Evolutionary conservation across 352 stramenopile species (phyloP), one percentile per base, ranked within the genome.

Genomic region (Globisporangium nodosum): DNA sequence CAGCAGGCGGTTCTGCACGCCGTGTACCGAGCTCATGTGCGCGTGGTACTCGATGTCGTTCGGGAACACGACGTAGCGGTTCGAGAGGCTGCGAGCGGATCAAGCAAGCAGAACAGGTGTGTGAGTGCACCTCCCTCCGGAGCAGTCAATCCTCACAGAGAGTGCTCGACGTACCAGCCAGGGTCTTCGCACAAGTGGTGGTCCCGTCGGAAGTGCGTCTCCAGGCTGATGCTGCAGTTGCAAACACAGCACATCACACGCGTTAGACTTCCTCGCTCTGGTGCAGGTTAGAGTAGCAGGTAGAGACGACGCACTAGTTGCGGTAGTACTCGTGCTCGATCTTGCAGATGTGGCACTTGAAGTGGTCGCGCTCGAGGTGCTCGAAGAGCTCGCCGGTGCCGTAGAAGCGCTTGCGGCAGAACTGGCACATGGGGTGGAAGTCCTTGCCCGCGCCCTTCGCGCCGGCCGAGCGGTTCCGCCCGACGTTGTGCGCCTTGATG

Each of bases 321-420:
- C 86, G 81, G 64, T 90, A 96, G 67, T 96, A 94, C 37, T 92
- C 78, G 65, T 94, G 84, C 60, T 92, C 85, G 35, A 79, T 66
- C 55, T 91, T 90, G 81, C 88, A 96, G 20, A 96, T 75, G 55
- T 96, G 86, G 56, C 88, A 96, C 60, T 89, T 94, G 68, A 93
- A 96, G 58, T 96, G 88, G 55, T 96, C 84, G 48, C 88, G 87
- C 64, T 92, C 84, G 33, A 96, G 58, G 57, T 96, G 88, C 27
- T 91, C 76, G 56, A 92, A 93, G 52, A 96, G 73, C 49, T 94
- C 76, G 48, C 85, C 84, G 52, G 87, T 83, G 61, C 85, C 76
- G 52, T 96, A 96, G 58, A 89, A 96, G 2, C 86, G 82, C 27
- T 78, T 79, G 52, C 85, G 81, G 71, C 88, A 96, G 56, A 96